Evolutionary conservation across 2,329 filamentous ascomycete genomes (phyloP), one percentile per base, ranked within the genome.

Genomic region (Cordyceps cateniannulata): DNA sequence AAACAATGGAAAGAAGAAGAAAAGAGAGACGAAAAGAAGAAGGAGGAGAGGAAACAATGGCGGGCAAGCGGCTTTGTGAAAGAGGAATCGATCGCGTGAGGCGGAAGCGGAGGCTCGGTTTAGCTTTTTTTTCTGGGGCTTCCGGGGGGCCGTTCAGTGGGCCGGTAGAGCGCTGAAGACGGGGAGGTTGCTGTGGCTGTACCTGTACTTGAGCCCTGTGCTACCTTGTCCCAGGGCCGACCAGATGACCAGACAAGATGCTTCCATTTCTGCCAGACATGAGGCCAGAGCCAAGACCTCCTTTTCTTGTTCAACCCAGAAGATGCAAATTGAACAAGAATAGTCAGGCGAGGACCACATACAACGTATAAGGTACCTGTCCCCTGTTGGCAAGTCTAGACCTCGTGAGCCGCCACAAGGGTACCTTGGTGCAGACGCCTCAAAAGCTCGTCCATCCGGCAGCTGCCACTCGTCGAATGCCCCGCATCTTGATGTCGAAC

Each of bases 41-140:
- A 52, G 49, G 24, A 56, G 44, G 24, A 51, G 44, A 38, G 58
- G 60, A 44, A 52, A 56, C 59, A 27, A 47, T 56, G 62, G 62
- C 51, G 16, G 35, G 25, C 22, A 61, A 25, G 44, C 44, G 42
- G 45, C 50, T 45, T 55, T 49, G 59, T 52, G 29, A 58, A 14
- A 20, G 38, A 53, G 49, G 48, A 58, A 52, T 62, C 54, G 60
- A 62, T 62, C 61, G 61, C 56, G 56, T 62, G 61, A 62, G 61
- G 61, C 52, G 52, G 60, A 16, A 56, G 51, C 50, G 51, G 59
- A 32, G 35, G 53, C 60, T 62, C 60, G 53, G 60, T 53, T 62
- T 62, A 62, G 53, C 25, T 56, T 62, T 58, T 62, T 58, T 58
- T 58, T 62, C 60, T 58, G 60, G 60, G 54, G 53, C 60, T 29